phyloP scores from a whole-genome alignment of 768 basidiomycete genomes.

The Tephrocybe sp. region DNA sequence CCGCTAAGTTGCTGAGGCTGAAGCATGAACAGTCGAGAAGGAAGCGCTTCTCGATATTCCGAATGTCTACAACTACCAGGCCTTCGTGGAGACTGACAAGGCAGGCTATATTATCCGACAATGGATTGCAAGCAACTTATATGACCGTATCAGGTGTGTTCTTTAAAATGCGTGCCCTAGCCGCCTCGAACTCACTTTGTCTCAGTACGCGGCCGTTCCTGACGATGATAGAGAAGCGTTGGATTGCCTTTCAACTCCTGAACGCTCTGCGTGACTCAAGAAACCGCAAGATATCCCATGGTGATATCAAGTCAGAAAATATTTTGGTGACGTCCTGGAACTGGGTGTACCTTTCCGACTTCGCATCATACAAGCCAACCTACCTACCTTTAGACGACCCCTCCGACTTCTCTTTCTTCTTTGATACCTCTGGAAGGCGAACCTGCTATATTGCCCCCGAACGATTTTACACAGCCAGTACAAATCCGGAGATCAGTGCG shows the following conservation, averaged over 20 bases:
- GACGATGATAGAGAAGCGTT: slow-evolving; percentile 90
- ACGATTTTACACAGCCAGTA: slow-evolving; percentile 79
- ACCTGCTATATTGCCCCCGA: slow-evolving; percentile 98
- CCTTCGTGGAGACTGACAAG: slow-evolving; percentile 91
- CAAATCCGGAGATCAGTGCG: slow-evolving; percentile 65
- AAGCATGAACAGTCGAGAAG: slow-evolving; percentile 61
- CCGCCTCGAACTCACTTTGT: neutral
- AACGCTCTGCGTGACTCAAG: slow-evolving; percentile 81
- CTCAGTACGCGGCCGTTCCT: slow-evolving; percentile 93
- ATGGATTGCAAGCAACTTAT: slow-evolving; percentile 91
- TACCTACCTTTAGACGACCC: slow-evolving; percentile 95
- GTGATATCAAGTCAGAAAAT: slow-evolving; percentile 97
- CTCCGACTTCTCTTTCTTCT: slow-evolving; percentile 96
- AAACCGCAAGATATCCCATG: slow-evolving; percentile 87
- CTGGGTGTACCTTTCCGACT: slow-evolving; percentile 93
- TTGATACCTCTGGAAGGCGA: slow-evolving; percentile 89
- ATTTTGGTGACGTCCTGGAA: slow-evolving; percentile 96
- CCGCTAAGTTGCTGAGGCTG: slow-evolving; percentile 2
- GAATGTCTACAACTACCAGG: slow-evolving; percentile 87
- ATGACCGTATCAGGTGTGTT: slow-evolving; percentile 92
- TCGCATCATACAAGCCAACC: slow-evolving; percentile 93
- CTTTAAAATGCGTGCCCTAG: neutral
- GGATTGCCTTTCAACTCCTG: slow-evolving; percentile 94
- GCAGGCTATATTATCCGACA: slow-evolving; percentile 95
- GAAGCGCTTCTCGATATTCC: slow-evolving; percentile 81